Evolutionary conservation across 2,329 filamentous ascomycete species (phyloP).

Genomic region (Didymosphaeria variabile): DNA sequence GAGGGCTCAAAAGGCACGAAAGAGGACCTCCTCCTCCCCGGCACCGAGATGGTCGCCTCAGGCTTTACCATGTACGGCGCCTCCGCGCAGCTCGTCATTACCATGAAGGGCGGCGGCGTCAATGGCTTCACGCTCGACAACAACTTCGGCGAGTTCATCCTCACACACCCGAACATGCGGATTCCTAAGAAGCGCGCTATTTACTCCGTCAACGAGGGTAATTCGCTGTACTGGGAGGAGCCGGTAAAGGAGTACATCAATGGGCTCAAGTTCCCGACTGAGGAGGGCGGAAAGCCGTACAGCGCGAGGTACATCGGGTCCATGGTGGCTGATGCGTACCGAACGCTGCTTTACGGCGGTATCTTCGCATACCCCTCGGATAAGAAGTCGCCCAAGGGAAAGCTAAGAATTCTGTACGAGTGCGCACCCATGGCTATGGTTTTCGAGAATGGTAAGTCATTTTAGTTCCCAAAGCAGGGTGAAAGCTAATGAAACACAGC

Average conservation of each 20-base stretch:
- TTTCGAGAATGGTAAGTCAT: conserved; percentile 87
- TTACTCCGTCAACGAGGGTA: conserved; percentile 99
- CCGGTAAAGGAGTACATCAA: conserved; percentile 88
- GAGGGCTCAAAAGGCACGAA: conserved; percentile 77
- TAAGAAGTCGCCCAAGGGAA: conserved; percentile 98
- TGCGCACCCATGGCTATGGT: conserved; percentile 99
- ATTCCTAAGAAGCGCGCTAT: conserved; percentile 83
- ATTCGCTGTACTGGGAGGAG: conserved; percentile 95
- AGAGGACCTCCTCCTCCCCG: conserved; percentile 88
- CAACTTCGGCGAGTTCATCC: conserved; percentile 96
- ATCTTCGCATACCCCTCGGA: conserved; percentile 98
- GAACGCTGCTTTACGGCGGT: conserved; percentile 92
- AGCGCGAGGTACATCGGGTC: conserved; percentile 93
- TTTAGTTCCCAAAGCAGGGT: neutral
- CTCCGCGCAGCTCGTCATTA: conserved; percentile 94
- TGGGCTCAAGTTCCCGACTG: conserved; percentile 81
- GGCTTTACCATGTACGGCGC: conserved; percentile 99
- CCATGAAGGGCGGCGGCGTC: conserved; percentile 90
- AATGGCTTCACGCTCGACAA: conserved; percentile 99
- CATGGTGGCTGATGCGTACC: conserved; percentile 99
- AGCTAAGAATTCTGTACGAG: conserved; percentile 96
- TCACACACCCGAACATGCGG: conserved; percentile 94
- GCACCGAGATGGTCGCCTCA: conserved; percentile 88
- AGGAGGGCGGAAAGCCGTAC: conserved; percentile 84
- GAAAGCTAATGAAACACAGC: conserved; percentile 61